A percentile compares a stretch with the other conserved stretches of the same genome.
Conservation (phyloP, 169 alveolate genomes). For the Eimeria sp. region DNA sequence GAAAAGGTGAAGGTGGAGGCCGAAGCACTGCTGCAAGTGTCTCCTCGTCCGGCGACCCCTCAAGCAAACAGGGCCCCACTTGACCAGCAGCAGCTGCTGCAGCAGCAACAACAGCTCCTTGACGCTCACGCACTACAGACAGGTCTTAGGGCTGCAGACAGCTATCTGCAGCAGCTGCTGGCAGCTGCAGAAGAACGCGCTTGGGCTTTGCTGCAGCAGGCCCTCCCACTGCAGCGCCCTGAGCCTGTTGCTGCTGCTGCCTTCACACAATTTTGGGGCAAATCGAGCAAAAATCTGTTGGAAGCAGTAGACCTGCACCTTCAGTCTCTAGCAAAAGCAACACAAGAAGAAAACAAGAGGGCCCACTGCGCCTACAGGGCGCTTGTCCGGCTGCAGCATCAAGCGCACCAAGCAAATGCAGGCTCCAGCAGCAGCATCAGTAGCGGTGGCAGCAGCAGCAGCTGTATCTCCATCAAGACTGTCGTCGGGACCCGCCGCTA, state of each 20-base stretch:
- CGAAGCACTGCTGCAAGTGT: not conserved
- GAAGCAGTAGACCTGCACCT: not conserved
- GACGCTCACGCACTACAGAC: not conserved
- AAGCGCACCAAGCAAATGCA: not conserved
- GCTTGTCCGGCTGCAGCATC: not conserved
- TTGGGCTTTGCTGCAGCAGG: not conserved
- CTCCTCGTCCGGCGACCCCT: not conserved
- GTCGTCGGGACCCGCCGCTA: not conserved
- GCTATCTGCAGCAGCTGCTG: constrained; percentile 41
- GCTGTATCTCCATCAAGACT: not conserved
- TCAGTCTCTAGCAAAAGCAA: not conserved
- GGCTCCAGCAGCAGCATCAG: constrained; percentile 5
- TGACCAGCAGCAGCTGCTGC: not conserved
- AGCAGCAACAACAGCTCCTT: not conserved
- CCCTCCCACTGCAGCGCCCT: not conserved
- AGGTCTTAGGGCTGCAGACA: constrained; percentile 5
- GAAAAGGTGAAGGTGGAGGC: not conserved
- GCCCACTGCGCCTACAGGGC: not conserved
- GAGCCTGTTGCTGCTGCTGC: not conserved
- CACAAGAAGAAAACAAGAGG: not conserved
- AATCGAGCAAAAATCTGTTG: not conserved
- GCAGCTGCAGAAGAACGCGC: not conserved
- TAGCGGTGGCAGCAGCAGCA: not conserved
- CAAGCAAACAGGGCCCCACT: not conserved
- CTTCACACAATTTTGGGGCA: not conserved